phyloP scores from a whole-genome alignment of 208 protist species.

The Leishmania mexicana region DNA sequence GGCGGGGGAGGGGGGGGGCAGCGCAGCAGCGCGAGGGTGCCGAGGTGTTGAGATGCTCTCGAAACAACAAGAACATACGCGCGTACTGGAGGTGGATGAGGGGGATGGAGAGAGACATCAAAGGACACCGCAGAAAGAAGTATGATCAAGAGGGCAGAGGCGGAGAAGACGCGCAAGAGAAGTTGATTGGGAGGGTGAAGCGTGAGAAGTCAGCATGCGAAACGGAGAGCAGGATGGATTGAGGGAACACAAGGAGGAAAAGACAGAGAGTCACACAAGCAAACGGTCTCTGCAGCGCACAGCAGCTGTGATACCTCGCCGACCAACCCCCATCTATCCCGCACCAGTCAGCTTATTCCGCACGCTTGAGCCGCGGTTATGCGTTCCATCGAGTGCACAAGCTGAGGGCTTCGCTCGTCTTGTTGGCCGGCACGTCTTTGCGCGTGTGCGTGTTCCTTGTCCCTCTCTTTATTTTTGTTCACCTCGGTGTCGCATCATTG shows the following conservation, averaged over 20 bases:
- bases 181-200: neutral
- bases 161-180: neutral
- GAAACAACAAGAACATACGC: neutral
- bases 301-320: neutral
- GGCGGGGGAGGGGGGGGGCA: neutral
- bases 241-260: neutral
- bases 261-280: neutral
- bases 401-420: neutral
- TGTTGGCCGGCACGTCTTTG: neutral
- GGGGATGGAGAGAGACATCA: neutral
- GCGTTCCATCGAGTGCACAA: neutral
- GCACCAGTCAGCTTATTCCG: no score
- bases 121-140: neutral
- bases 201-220: neutral
- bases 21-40: neutral
- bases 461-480: neutral
- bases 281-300: neutral
- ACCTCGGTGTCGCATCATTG: neutral
- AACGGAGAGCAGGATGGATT: neutral
- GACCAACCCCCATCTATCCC: neutral
- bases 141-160: neutral
- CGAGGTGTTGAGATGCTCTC: neutral
- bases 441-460: neutral
- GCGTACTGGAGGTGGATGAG: neutral
- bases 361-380: no score